Evolutionary conservation across 2,329 filamentous ascomycete species (phyloP).

Genomic region (Alternaria metachromatica): DNA sequence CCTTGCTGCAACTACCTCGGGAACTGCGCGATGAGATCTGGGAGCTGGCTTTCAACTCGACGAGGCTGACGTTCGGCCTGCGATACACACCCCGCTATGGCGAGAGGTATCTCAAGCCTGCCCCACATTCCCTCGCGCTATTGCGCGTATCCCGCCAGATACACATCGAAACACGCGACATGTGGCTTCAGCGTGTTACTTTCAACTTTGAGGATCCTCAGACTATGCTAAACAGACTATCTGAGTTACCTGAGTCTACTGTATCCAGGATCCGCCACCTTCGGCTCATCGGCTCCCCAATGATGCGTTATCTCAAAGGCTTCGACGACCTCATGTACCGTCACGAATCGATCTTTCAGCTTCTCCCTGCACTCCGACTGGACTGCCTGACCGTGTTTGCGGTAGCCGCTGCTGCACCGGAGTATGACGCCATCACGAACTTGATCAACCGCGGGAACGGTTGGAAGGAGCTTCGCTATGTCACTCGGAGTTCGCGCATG

Average conservation of each 20-base stretch:
- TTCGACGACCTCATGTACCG: conserved; percentile 23
- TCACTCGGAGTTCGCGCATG: conserved; percentile 19
- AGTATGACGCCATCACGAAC: conserved; percentile 19
- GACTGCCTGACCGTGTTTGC: conserved; percentile 19
- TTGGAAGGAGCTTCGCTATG: conserved; percentile 21
- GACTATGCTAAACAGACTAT: conserved; percentile 18
- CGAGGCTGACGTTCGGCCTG: conserved; percentile 19
- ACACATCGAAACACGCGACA: conserved; percentile 18
- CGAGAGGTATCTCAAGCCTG: conserved; percentile 17
- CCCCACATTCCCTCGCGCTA: conserved; percentile 20
- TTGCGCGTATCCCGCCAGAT: conserved; percentile 19
- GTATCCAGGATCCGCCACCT: conserved; percentile 19
- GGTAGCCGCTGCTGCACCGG: conserved; percentile 16
- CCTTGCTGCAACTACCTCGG: conserved; percentile 13
- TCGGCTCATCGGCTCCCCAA: conserved; percentile 15
- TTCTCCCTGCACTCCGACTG: conserved; percentile 18
- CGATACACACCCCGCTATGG: conserved; percentile 20
- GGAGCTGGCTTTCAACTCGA: conserved; percentile 20
- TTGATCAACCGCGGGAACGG: conserved; percentile 21
- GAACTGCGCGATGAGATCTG: conserved; percentile 22
- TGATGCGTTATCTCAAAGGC: conserved; percentile 24
- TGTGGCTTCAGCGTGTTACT: conserved; percentile 18
- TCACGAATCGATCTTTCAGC: conserved; percentile 19
- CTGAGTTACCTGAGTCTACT: conserved; percentile 12
- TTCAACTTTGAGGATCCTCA: conserved; percentile 22